Conservation (phyloP, 306 rosid genomes). For the Aeschynomene evenia region DNA sequence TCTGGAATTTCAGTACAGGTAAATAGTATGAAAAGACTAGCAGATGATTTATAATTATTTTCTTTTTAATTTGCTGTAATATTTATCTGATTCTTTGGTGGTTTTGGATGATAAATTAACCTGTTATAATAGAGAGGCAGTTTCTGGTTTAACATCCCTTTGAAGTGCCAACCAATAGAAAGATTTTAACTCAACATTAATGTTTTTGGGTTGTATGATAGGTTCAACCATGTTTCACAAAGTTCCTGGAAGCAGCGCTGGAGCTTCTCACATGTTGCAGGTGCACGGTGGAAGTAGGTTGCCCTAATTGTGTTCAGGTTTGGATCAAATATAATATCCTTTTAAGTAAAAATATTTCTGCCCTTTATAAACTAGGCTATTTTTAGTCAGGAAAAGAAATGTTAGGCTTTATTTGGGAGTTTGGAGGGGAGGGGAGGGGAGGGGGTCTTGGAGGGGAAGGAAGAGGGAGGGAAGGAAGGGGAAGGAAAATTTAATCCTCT, state of each 20-base stretch:
- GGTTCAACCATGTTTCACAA: slow-evolving; percentile 73
- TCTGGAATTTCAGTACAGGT: slow-evolving; percentile 79
- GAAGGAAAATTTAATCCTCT: no score
- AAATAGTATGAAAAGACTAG: slow-evolving; percentile 10
- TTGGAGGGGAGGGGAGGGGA: no score
- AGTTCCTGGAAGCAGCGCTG: slow-evolving; percentile 70
- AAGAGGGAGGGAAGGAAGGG: no score
- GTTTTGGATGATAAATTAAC: slow-evolving; percentile 15
- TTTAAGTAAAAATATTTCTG: not conserved
- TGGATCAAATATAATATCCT: slow-evolving; percentile 6
- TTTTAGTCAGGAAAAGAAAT: not conserved
- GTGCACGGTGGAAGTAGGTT: slow-evolving; percentile 64
- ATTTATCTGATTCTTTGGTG: not conserved
- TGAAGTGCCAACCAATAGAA: not conserved
- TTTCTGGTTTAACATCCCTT: slow-evolving; percentile 22
- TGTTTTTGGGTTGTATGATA: slow-evolving; percentile 37
- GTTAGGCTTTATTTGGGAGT: no score
- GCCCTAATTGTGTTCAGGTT: slow-evolving; percentile 90
- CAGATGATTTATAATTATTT: slow-evolving; percentile 14
- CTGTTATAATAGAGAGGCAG: not conserved
- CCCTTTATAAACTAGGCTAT: not conserved
- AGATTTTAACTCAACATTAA: not conserved
- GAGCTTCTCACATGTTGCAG: slow-evolving; percentile 75
- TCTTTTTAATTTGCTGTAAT: not conserved
- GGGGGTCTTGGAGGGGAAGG: no score